Base-by-base conservation (phyloP, 2,329 filamentous ascomycete genomes). In the Hypoxylon sp. region DNA sequence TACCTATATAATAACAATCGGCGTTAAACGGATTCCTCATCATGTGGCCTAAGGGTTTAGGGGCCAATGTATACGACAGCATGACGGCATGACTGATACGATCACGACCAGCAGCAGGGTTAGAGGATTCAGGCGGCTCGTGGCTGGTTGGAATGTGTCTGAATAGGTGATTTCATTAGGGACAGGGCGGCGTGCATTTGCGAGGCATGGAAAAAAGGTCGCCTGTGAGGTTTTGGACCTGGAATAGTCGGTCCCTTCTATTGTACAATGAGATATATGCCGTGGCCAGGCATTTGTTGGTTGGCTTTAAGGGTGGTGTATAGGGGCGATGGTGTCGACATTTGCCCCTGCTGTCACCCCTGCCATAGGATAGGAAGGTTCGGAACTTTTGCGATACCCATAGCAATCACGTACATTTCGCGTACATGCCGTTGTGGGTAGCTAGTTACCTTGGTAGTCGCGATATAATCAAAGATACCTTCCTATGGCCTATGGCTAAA, bases 11-110 rank as follows among this genome's bases (percentile, higher is more conserved):
- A 28, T 63, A 53, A 42, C 56, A 50, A 53, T 66, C 26, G 65
- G 59, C 54, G 62, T 68, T 64, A 42, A 61, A 50, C 50, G 33
- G 52, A 24, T 45, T 30, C 57, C 61, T 64, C 26, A 40, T 52
- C 26, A 36, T 57, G 36, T 66, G 67, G 61, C 62, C 68, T 48
- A 49, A 57, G 60, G 30, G 36, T 38, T 28, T n/a, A 16, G 14
- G 61, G 52, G 40, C 38, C 46, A 42, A 56, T 45, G 18, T 54
- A 61, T 44, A 67, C 40, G 58, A 56, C 11, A 38, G 55, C 45
- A 72, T 61, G 70, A 71, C 44, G 48, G 65, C 61, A 73, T 49
- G 72, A 74, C 36, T 56, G 70, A 68, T 54, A 75, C 62, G 72
- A 75, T 61, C 55, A 45, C 28, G 65, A 71, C 46, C 62, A 62